Evolutionary conservation across 176 grass and related monocot genomes (phyloP).

Genomic region (Ensete glaucum): DNA sequence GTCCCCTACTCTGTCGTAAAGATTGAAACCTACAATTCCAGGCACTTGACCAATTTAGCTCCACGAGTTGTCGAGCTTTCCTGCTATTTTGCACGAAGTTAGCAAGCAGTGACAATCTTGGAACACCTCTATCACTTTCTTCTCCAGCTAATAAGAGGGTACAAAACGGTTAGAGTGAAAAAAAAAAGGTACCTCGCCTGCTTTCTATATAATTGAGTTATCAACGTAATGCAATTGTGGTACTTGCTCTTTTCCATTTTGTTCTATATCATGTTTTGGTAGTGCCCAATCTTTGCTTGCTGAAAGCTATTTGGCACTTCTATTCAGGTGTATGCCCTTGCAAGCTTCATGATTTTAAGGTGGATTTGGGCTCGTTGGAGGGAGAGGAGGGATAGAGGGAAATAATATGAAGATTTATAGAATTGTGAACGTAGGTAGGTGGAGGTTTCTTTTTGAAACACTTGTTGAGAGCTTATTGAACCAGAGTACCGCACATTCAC

Average conservation of each 20-base stretch:
- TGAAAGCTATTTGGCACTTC: background rate
- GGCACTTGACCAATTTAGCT: background rate
- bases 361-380: conserved; percentile 71
- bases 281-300: background rate
- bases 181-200: too few relatives aligned
- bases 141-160: too few relatives aligned
- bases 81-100: background rate
- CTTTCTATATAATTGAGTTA: too few relatives aligned
- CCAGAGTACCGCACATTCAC: too few relatives aligned
- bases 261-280: background rate
- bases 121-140: too few relatives aligned
- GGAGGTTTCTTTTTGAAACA: too few relatives aligned
- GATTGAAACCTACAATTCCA: too few relatives aligned
- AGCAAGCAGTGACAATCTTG: too few relatives aligned
- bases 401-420: conserved; percentile 23
- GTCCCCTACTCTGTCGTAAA: background rate
- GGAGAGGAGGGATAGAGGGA: conserved; percentile 47
- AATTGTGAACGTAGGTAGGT: background rate
- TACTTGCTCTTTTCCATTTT: background rate
- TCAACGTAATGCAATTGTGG: background rate
- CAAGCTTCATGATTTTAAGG: conserved; percentile 49
- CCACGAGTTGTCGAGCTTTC: background rate
- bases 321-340: conserved; percentile 64
- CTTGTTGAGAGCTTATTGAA: too few relatives aligned
- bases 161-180: too few relatives aligned